These are phyloP conservation scores for Candida berthetii DNA, from an alignment of 805 yeast genomes.

Conservation along the genomic window DNA sequence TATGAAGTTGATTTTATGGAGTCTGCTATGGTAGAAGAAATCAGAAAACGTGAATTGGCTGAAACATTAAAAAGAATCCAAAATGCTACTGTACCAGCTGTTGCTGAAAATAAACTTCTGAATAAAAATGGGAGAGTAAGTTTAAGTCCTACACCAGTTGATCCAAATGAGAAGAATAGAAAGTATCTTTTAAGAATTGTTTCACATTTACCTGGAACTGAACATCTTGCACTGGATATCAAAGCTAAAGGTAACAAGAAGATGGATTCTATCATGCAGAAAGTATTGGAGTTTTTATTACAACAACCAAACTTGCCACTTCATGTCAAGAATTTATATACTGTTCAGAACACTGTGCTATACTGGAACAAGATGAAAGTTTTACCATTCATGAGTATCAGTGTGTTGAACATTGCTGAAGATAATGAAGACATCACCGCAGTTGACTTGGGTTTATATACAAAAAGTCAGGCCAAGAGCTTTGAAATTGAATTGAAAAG, in stretches of 20 bases:
- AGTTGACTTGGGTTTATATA: constrained; percentile 13
- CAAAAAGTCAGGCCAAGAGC: constrained; percentile 9
- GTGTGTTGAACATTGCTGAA: constrained; percentile 9
- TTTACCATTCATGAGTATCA: constrained; percentile 17
- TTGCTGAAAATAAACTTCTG: too few species aligned
- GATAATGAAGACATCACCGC: constrained; percentile 3
- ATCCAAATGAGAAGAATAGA: neutral
- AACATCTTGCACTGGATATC: constrained; percentile 4
- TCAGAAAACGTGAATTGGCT: neutral
- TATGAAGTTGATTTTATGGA: constrained; percentile 1
- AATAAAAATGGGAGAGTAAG: neutral
- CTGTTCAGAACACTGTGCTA: constrained; percentile 7
- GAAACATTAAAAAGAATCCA: neutral
- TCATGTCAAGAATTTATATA: neutral
- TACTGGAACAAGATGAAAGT: constrained; percentile 16
- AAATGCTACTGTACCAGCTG: neutral
- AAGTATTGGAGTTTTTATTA: constrained; percentile 5
- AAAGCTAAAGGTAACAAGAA: constrained; percentile 13
- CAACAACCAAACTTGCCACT: neutral
- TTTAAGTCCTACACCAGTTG: too few species aligned
- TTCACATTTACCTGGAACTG: constrained; percentile 16
- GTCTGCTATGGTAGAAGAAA: constrained; percentile 1
- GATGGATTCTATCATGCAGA: constrained; percentile 8
- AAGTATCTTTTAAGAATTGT: constrained; percentile 8
- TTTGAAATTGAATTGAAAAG: constrained; percentile 6